Percentiles rank a stretch among this genome's conserved stretches.
phyloP scores from a whole-genome alignment of 192 early-diverging fungal genomes.

The Coemansia umbellata region DNA sequence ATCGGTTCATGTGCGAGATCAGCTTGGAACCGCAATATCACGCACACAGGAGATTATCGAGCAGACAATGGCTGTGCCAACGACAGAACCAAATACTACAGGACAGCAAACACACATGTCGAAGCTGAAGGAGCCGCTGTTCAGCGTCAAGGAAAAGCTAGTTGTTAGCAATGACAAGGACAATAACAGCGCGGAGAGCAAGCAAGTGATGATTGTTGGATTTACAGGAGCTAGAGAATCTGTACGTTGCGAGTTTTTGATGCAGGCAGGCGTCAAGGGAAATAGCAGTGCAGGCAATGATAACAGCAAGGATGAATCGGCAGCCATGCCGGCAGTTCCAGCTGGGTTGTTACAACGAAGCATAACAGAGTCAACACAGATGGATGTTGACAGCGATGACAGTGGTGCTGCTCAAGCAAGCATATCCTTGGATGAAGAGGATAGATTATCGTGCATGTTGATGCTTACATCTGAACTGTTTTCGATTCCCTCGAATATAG shows the following conservation, averaged over 20 bases:
- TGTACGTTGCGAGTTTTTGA: constrained; percentile 48
- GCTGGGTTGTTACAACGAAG: neutral
- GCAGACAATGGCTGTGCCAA: neutral
- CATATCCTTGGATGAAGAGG: constrained; percentile 9
- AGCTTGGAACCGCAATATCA: constrained; percentile 38
- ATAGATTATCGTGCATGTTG: constrained; percentile 8
- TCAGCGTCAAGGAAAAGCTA: constrained; percentile 38
- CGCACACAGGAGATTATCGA: constrained; percentile 28
- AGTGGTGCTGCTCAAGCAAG: too few species aligned
- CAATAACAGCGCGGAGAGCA: neutral
- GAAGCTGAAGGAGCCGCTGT: constrained; percentile 13
- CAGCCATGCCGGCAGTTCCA: neutral
- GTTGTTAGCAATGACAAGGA: constrained; percentile 22
- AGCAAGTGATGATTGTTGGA: constrained; percentile 41
- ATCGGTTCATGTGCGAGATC: constrained; percentile 39
- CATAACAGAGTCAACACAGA: too few species aligned
- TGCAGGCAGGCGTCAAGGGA: constrained; percentile 22
- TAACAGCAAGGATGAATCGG: neutral
- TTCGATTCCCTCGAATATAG: constrained; percentile 20
- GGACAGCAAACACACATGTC: neutral
- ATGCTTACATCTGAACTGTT: constrained; percentile 18
- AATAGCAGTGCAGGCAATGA: neutral
- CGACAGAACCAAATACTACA: neutral
- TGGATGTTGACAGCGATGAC: constrained; percentile 10
- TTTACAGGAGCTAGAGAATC: constrained; percentile 40